Evolutionary conservation across 2,329 filamentous ascomycete genomes (phyloP), one percentile per base, ranked within the genome.

Genomic region (Cladophialophora psammophila): DNA sequence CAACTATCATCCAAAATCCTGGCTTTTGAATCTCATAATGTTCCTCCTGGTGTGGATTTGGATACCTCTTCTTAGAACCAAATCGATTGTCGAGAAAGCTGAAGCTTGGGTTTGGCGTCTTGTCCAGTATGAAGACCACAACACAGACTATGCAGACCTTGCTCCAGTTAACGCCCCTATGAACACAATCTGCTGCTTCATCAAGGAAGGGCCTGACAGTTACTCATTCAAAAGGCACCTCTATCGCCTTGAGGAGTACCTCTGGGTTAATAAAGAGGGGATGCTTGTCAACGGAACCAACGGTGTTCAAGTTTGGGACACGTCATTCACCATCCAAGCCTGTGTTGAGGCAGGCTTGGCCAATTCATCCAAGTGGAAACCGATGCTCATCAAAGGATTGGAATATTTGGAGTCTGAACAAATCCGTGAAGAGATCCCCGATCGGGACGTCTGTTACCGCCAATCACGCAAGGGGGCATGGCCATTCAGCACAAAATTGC

Each of bases 261-360:
- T 99, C 35, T 99, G 95, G 94, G 84, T 99, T 58, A 97, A 96
- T 70, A 79, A 89, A 38, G 94, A 97, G 76, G 95, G 95, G 5
- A 93, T 99, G 92, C 85, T 98, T 56, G 90, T 90, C 79, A 97
- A 97, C 74, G 95, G 95, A 42, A 99, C 95, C 8, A 98, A 99
- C 73, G 95, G 95, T n/a, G 94, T 98, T 1, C 95, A 99, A 78
- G 91, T 89, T 71, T 99, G 95, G 95, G 95, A 99, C 76, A 99
- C 95, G 0, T 87, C 93, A 0, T 98, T 98, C 76, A 82, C 90
- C 18, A 92, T 97, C 38, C 93, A 97, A 78, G 90, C 92, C 0
- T 87, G 92, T 5, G 86, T 92, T 60, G 91, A 92, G 57, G 89
- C 92, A 6, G 93, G 91, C 0, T 85, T 97, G 32, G 89, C 91